A percentile compares a stretch with the other conserved stretches of the same genome.
phyloP scores from a whole-genome alignment of 1,284 basidiomycete species.

The Volvariella surrecta region DNA sequence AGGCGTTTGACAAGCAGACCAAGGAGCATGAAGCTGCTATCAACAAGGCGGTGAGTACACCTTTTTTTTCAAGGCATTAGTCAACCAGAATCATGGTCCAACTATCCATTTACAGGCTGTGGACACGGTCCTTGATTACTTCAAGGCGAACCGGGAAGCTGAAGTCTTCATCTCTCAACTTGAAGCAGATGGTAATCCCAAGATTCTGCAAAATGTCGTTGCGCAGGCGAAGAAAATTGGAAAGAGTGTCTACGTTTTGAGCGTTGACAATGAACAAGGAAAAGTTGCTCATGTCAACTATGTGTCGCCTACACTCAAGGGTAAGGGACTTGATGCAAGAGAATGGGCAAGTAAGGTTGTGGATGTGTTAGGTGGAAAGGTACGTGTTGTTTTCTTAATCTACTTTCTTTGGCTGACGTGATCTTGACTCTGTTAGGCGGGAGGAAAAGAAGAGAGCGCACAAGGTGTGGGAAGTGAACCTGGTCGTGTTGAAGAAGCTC shows the following conservation, averaged over 20 bases:
- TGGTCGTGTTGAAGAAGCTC: slow-evolving; percentile 62
- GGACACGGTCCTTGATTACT: slow-evolving; percentile 64
- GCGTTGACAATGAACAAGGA: slow-evolving; percentile 54
- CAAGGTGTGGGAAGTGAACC: slow-evolving; percentile 78
- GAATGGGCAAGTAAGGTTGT: slow-evolving; percentile 76
- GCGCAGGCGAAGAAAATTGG: slow-evolving; percentile 69
- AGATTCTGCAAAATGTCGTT: slow-evolving; percentile 77
- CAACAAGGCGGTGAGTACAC: slow-evolving; percentile 63
- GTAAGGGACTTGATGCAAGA: slow-evolving; percentile 69
- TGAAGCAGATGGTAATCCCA: slow-evolving; percentile 73
- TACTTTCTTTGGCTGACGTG: slow-evolving; percentile 7
- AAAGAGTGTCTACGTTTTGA: slow-evolving; percentile 89
- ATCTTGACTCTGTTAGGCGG: slow-evolving; percentile 59
- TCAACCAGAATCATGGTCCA: slow-evolving; percentile 2
- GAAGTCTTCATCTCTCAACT: slow-evolving; percentile 63
- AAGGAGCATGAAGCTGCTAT: slow-evolving; percentile 78
- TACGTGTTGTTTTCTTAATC: slow-evolving; percentile 21
- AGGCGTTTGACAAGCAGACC: slow-evolving; percentile 78
- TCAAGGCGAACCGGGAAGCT: slow-evolving; percentile 68
- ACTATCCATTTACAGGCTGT: slow-evolving; percentile 42
- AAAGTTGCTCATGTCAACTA: slow-evolving; percentile 90
- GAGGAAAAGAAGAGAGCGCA: slow-evolving; percentile 85
- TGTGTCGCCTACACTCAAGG: slow-evolving; percentile 59
- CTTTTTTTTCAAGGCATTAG: neutral
- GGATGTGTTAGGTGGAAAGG: slow-evolving; percentile 84